Base-by-base conservation (phyloP, 1,284 basidiomycete genomes). In the Microbotryomycetes sp. region DNA sequence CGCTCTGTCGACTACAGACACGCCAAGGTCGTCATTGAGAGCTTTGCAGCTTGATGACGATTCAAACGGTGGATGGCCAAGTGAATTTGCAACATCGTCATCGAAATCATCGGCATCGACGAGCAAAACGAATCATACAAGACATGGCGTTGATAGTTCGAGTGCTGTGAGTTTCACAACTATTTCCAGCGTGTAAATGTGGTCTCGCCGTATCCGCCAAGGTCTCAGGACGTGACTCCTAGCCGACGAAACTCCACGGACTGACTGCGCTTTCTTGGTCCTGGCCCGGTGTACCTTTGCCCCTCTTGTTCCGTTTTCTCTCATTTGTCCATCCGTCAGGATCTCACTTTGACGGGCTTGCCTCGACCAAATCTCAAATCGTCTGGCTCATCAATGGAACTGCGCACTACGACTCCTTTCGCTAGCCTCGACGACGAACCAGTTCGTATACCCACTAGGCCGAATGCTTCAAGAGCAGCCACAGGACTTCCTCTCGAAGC, bases 361-460 rank as follows among this genome's bases (percentile, higher is more conserved):
- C 54, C 66, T 2, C 66, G 60, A 16, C 56, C 66, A 1, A 22
- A 45, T 2, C 46, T 62, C 49, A 48, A 50, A 6, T 28, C 56
- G 25, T 45, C 56, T 6, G 58, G 54, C 9, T 61, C 67, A 22
- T 60, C 65, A 1, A 42, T 51, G 46, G 65, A 64, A 36, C 51
- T 67, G 28, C 67, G 65, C 48, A 58, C 65, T 7, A 51, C 64
- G 19, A 60, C 66, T 2, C 60, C 64, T 45, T 52, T 42, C 19
- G 36, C 36, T 12, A 42, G 36, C 36, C 12, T 19, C 36, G 36
- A 42, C 9, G 36, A 42, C 36, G 36, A 42, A 42, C 36, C 19
- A 12, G 36, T 42, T 12, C 36, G 36, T 42, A 42, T 42, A 12
- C 36, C 36, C 9, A 9, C 9, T 12, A 9, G 36, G 36, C 36